Percentiles rank a stretch among this genome's conserved stretches.
These are phyloP conservation scores for Starmerella asiatica DNA, from an alignment of 805 yeast species.

Conservation along the genomic window DNA sequence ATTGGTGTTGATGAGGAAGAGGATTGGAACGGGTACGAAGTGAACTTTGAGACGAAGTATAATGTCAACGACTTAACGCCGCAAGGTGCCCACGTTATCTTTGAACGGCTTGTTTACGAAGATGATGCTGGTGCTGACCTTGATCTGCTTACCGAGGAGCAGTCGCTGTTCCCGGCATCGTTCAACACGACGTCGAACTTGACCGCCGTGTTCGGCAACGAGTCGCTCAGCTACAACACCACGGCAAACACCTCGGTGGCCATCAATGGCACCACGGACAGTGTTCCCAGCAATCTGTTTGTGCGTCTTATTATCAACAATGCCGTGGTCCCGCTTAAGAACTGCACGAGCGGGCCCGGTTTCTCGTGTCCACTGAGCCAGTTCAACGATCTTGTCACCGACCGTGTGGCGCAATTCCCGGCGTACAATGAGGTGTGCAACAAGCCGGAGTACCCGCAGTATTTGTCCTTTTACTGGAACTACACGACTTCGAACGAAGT, in stretches of 20 bases:
- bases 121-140: slow-evolving; percentile 20
- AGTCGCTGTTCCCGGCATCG: slow-evolving; percentile 16
- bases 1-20: slow-evolving; percentile 36
- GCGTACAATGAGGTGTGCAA: slow-evolving; percentile 13
- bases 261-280: neutral
- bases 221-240: slow-evolving; percentile 3
- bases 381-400: slow-evolving; percentile 16
- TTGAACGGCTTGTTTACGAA: slow-evolving; percentile 31
- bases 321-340: slow-evolving; percentile 39
- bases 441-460: slow-evolving; percentile 15
- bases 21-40: slow-evolving; percentile 27
- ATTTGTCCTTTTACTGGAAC: slow-evolving; percentile 22
- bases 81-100: slow-evolving; percentile 23
- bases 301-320: slow-evolving; percentile 41
- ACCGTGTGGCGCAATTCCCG: slow-evolving; percentile 5
- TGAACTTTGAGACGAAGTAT: slow-evolving; percentile 37
- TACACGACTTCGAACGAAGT: slow-evolving; percentile 19
- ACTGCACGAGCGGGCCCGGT: slow-evolving; percentile 40
- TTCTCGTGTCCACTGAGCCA: slow-evolving; percentile 32
- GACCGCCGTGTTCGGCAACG: slow-evolving; percentile 14
- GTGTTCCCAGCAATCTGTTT: slow-evolving; percentile 24
- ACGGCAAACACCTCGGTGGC: slow-evolving; percentile 4
- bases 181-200: slow-evolving; percentile 15
- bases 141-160: slow-evolving; percentile 3
- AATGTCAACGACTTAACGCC: slow-evolving; percentile 32